Conservation (phyloP, 352 stramenopile species). For the Pythium guiyangense region DNA sequence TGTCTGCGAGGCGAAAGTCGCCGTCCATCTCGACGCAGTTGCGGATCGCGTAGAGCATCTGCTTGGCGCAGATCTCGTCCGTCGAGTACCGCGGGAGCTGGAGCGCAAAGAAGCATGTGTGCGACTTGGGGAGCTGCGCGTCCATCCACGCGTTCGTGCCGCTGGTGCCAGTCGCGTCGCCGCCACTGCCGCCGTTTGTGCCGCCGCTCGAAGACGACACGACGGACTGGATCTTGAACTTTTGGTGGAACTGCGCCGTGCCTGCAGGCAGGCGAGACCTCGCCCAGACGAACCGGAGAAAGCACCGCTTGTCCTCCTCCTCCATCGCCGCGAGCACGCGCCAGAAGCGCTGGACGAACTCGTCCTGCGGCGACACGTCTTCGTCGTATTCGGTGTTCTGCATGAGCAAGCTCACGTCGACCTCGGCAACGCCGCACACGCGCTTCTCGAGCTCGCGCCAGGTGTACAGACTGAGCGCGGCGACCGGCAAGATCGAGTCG, state of each 20-base stretch:
- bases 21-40: conserved; percentile 89
- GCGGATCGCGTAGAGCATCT: conserved; percentile 77
- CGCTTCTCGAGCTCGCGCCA: conserved; percentile 68
- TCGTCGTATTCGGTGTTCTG: conserved; percentile 84
- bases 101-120: conserved; percentile 87
- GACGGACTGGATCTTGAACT: conserved; percentile 85
- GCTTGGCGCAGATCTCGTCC: conserved; percentile 60
- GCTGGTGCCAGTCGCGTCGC: neutral
- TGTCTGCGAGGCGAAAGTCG: conserved; percentile 83
- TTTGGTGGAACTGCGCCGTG: conserved; percentile 67
- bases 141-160: conserved; percentile 27
- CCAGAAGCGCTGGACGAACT: conserved; percentile 80
- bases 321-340: conserved; percentile 55
- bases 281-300: conserved; percentile 82
- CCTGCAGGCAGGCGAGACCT: conserved; percentile 61
- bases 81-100: conserved; percentile 77
- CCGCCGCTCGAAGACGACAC: conserved; percentile 7
- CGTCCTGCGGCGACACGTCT: conserved; percentile 50
- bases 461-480: conserved; percentile 50
- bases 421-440: conserved; percentile 64
- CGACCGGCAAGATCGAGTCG: conserved; percentile 68
- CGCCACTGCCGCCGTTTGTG: neutral
- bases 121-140: conserved; percentile 74
- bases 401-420: conserved; percentile 68
- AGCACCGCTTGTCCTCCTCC: conserved; percentile 64